A percentile compares a stretch with the other conserved stretches of the same genome.
phyloP scores from a whole-genome alignment of 108 stramenopile genomes.

The Halocafeteria seosinensis region DNA sequence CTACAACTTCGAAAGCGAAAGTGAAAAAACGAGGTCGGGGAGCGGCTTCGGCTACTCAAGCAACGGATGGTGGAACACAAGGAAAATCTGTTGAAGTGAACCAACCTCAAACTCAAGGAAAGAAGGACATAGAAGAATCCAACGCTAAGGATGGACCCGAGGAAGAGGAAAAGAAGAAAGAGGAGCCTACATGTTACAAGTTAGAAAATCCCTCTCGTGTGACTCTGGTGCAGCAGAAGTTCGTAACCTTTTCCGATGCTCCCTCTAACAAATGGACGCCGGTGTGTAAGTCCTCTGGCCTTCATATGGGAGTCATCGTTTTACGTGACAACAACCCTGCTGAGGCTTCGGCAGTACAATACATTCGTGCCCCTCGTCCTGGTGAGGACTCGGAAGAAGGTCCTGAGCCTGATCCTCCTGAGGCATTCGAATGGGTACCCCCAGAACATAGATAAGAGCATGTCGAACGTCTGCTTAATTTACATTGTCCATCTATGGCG shows the following conservation, averaged over 20 bases:
- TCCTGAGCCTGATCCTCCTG: background rate
- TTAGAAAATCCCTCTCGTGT: constrained; percentile 34
- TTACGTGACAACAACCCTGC: constrained; percentile 15
- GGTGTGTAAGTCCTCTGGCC: background rate
- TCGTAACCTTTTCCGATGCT: constrained; percentile 11
- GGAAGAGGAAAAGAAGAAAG: constrained; percentile 34
- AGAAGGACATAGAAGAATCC: constrained; percentile 16
- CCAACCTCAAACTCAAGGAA: constrained; percentile 19
- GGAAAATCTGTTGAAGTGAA: constrained; percentile 45
- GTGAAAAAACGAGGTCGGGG: constrained; percentile 56
- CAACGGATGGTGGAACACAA: constrained; percentile 17
- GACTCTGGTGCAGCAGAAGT: constrained; percentile 24
- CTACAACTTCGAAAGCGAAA: constrained; percentile 80
- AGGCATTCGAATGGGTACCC: background rate
- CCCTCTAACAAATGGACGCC: background rate
- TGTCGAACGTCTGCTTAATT: too few relatives aligned
- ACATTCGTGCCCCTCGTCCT: background rate
- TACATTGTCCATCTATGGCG: too few relatives aligned
- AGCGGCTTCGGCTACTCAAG: constrained; percentile 10
- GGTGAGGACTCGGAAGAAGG: background rate
- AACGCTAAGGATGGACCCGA: background rate
- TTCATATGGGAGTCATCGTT: constrained; percentile 28
- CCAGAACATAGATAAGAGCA: too few relatives aligned
- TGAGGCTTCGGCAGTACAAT: background rate
- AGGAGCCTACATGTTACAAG: constrained; percentile 41